Evolutionary conservation across 1,139 yeast species (phyloP), one percentile per base, ranked within the genome.

Genomic region (Tardiomyces digboiensis): DNA sequence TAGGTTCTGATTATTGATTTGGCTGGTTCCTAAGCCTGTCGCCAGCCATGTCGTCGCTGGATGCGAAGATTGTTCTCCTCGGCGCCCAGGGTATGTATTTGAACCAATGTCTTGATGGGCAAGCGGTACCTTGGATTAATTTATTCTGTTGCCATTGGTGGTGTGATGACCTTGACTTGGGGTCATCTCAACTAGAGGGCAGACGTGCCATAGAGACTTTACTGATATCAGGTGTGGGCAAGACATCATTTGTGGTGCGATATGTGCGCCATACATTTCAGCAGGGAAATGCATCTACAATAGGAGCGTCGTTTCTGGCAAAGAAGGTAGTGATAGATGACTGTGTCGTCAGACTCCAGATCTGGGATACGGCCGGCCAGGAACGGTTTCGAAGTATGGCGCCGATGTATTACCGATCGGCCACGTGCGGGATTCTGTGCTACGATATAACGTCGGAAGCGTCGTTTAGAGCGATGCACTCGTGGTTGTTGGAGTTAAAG

Each of bases 341-440:
- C 52, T 78, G 85, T 54, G 85, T 93, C 16, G 88, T 91, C 60
- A 91, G 91, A 63, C 91, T 88, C 65, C 98, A 91, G 64, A 91
- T 91, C 52, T 91, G 97, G 97, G 98, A 91, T 62, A 91, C 98
- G 13, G 98, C 98, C 0, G 98, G 98, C 14, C 98, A 91, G 67
- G 98, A 91, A 64, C 71, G 98, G 51, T 91, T 91, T 70, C 97
- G 97, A 4, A 83, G 93, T 29, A 73, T 91, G 60, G 97, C 97
- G 1, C 98, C 97, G 20, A 85, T 91, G 95, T 91, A 91, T 66
- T 91, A 91, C 70, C 78, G 98, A 61, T 91, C 91, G 59, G 97
- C 98, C n/a, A 97, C 89, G 64, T 95, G 96, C 36, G 98, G 97
- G 0, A 70, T 91, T 52, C 97, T 91, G 12, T 97, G 91, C 8